phyloP scores from a whole-genome alignment of 805 yeast genomes.

The Saccharomycopsis microspora region DNA sequence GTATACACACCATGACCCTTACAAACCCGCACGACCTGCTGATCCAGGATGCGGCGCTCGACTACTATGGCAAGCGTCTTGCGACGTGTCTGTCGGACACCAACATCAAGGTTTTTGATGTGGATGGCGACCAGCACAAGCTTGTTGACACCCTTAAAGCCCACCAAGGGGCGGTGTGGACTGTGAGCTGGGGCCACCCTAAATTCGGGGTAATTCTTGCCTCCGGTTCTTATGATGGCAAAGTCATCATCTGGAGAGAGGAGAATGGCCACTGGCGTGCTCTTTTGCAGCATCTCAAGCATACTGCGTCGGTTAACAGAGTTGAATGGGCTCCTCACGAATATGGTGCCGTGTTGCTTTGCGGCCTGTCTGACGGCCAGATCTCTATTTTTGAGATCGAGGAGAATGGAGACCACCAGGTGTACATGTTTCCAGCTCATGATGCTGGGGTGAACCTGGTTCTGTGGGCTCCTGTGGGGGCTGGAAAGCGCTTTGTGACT shows the following conservation, averaged over 20 bases:
- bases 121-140: constrained; percentile 75
- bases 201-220: constrained; percentile 93
- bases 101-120: constrained; percentile 87
- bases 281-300: constrained; percentile 78
- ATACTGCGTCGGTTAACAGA: constrained; percentile 89
- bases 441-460: constrained; percentile 91
- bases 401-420: constrained; percentile 67
- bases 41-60: constrained; percentile 87
- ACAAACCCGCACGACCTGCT: constrained; percentile 15
- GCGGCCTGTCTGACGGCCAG: constrained; percentile 89
- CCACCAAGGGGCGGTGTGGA: constrained; percentile 99
- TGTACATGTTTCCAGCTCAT: constrained; percentile 62
- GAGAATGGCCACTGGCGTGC: constrained; percentile 81
- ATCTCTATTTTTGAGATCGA: constrained; percentile 85
- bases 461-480: constrained; percentile 74
- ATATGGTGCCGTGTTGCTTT: constrained; percentile 82
- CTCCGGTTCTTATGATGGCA: constrained; percentile 91
- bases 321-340: constrained; percentile 97
- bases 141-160: constrained; percentile 78
- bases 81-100: constrained; percentile 97
- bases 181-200: constrained; percentile 98
- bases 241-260: constrained; percentile 90
- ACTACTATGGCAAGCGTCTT: constrained; percentile 89
- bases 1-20: constrained; percentile 1
- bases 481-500: constrained; percentile 66